Evolutionary conservation across 1,139 yeast species (phyloP).

Genomic region (Pichia sp.): DNA sequence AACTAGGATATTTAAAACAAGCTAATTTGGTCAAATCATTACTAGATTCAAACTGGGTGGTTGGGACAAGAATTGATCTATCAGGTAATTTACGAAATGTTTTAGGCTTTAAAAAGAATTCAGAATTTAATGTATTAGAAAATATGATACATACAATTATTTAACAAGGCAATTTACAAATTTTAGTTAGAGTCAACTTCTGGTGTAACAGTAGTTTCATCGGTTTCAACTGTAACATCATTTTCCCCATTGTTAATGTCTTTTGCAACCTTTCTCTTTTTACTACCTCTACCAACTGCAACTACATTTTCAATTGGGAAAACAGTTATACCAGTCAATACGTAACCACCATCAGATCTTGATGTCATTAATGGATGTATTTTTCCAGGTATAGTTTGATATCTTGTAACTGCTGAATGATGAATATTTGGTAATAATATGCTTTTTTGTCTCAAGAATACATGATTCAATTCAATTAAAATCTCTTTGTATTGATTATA

Average conservation of each 20-base stretch:
- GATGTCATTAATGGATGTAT: constrained; percentile 94
- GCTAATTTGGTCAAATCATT: constrained; percentile 20
- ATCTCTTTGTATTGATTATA: constrained; percentile 79
- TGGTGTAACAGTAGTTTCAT: background rate
- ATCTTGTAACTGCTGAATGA: constrained; percentile 79
- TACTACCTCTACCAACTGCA: constrained; percentile 50
- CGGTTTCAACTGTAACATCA: background rate
- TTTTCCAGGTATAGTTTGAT: constrained; percentile 91
- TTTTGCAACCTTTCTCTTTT: constrained; percentile 26
- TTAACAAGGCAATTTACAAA: background rate
- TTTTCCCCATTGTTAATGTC: constrained; percentile 11
- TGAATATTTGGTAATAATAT: constrained; percentile 77
- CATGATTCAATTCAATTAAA: constrained; percentile 66
- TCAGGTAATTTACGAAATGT: constrained; percentile 30
- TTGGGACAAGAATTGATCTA: constrained; percentile 26
- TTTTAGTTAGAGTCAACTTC: background rate
- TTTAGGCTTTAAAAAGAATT: constrained; percentile 33
- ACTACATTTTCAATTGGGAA: constrained; percentile 57
- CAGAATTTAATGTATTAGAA: constrained; percentile 8
- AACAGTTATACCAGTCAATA: constrained; percentile 75
- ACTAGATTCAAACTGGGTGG: constrained; percentile 18
- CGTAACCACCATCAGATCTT: constrained; percentile 88
- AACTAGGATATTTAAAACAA: constrained; percentile 29
- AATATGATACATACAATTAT: constrained; percentile 18
- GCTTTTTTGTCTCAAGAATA: constrained; percentile 56